A percentile compares a stretch with the other conserved stretches of the same genome.
These are phyloP conservation scores for Teunomyces stri DNA, from an alignment of 805 yeast species.

Conservation along the genomic window DNA sequence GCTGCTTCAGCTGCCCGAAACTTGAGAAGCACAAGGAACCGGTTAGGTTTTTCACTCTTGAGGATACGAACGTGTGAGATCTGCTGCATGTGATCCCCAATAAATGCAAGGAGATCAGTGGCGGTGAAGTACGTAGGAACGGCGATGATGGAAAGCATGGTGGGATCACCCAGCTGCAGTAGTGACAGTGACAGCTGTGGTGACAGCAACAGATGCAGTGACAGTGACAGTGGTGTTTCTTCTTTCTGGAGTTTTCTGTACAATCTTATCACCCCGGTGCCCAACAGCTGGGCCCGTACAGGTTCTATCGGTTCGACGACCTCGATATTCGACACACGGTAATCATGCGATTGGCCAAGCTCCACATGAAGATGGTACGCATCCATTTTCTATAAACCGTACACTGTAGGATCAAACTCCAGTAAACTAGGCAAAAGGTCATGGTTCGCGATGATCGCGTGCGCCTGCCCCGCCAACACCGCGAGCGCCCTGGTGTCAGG, in stretches of 20 bases:
- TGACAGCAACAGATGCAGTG: too few relatives aligned
- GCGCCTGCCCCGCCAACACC: slow-evolving; percentile 50
- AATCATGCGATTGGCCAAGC: slow-evolving; percentile 17
- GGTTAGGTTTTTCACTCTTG: slow-evolving; percentile 58
- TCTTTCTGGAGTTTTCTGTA: slow-evolving; percentile 38
- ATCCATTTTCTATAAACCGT: slow-evolving; percentile 30
- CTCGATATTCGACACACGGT: slow-evolving; percentile 29
- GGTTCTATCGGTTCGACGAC: slow-evolving; percentile 37
- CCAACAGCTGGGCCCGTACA: slow-evolving; percentile 60
- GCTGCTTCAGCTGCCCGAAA: slow-evolving; percentile 59
- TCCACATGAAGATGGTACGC: slow-evolving; percentile 37
- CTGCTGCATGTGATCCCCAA: slow-evolving; percentile 59
- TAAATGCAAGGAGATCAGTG: slow-evolving; percentile 76
- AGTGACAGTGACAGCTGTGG: too few relatives aligned
- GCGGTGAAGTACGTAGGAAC: slow-evolving; percentile 87
- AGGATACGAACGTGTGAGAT: slow-evolving; percentile 74
- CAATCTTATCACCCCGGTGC: slow-evolving; percentile 70
- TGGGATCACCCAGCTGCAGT: slow-evolving; percentile 49
- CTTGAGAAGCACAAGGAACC: slow-evolving; percentile 78
- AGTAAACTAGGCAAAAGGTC: slow-evolving; percentile 58
- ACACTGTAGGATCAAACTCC: slow-evolving; percentile 37
- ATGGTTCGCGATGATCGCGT: slow-evolving; percentile 48
- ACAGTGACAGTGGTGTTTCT: too few relatives aligned
- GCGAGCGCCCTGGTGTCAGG: slow-evolving; percentile 76
- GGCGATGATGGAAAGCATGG: slow-evolving; percentile 77